A percentile compares a stretch with the other conserved stretches of the same genome.
phyloP scores from a whole-genome alignment of 1,284 basidiomycete genomes.

The Boletus smithii region DNA sequence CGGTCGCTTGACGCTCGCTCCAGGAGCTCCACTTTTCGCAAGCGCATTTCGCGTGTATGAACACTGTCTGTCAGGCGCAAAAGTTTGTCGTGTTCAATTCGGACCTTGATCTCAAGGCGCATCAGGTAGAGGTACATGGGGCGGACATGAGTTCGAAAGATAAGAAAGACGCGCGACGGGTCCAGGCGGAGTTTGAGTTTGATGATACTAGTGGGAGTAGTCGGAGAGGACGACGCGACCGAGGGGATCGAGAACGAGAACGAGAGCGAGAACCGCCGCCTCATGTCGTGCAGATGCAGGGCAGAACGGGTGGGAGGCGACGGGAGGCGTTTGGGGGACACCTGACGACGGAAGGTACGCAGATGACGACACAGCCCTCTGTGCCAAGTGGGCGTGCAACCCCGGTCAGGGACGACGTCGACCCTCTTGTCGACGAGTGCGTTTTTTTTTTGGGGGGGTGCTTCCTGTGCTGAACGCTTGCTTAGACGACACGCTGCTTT shows the following conservation, averaged over 20 bases:
- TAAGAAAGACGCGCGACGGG: conserved; percentile 71
- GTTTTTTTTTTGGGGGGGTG: conserved; percentile 19
- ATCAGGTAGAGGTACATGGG: conserved; percentile 86
- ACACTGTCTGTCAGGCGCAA: conserved; percentile 72
- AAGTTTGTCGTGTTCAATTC: conserved; percentile 96
- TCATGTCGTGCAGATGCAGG: conserved; percentile 31
- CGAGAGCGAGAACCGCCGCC: conserved; percentile 49
- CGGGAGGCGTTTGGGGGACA: conserved; percentile 64
- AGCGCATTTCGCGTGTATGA: conserved; percentile 76
- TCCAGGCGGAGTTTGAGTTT: conserved; percentile 81
- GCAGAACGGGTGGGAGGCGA: conserved; percentile 41
- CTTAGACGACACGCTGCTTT: conserved; percentile 68
- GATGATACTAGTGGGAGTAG: conserved; percentile 50
- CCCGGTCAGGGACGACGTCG: conserved; percentile 46
- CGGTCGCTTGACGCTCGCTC: conserved; percentile 8
- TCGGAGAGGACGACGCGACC: conserved; percentile 42
- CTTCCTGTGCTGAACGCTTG: background rate
- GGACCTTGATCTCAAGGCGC: conserved; percentile 86
- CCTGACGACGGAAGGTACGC: conserved; percentile 49
- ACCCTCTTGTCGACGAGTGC: conserved; percentile 55
- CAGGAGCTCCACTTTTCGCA: conserved; percentile 70
- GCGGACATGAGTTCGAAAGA: conserved; percentile 78
- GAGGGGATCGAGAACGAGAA: conserved; percentile 44
- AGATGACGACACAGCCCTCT: conserved; percentile 23
- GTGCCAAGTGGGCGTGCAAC: conserved; percentile 38